A percentile compares a stretch with the other conserved stretches of the same genome.
These are phyloP conservation scores for Farysia itapuensis DNA, from an alignment of 1,284 basidiomycete species.

Conservation along the genomic window DNA sequence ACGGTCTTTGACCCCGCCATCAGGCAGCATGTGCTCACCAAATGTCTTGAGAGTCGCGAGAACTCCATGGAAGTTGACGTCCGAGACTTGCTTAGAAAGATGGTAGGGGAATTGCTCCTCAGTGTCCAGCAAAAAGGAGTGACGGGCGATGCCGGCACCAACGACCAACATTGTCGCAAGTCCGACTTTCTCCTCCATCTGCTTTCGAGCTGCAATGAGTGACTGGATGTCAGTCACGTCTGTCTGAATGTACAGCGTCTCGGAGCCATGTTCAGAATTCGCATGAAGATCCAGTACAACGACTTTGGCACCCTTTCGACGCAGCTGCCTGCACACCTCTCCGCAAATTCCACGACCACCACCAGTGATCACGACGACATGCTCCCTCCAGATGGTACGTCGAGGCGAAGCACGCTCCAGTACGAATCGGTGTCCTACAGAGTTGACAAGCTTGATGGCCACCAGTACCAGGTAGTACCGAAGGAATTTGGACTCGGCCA, in stretches of 20 bases:
- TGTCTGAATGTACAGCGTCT: constrained; percentile 32
- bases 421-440: constrained; percentile 28
- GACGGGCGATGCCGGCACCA: constrained; percentile 36
- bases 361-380: constrained; percentile 44
- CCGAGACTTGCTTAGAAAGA: constrained; percentile 20
- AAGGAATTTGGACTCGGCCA: constrained; percentile 1
- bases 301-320: constrained; percentile 33
- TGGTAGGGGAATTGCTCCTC: constrained; percentile 34
- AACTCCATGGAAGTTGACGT: constrained; percentile 43
- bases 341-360: constrained; percentile 45
- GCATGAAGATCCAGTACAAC: constrained; percentile 39
- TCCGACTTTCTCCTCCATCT: constrained; percentile 34
- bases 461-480: constrained; percentile 18
- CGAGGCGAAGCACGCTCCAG: constrained; percentile 21
- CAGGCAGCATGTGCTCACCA: constrained; percentile 43
- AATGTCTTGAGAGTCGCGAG: constrained; percentile 41
- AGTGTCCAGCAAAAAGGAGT: constrained; percentile 40
- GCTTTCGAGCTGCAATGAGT: constrained; percentile 24
- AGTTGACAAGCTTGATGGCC: constrained; percentile 31
- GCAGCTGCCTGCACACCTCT: constrained; percentile 22
- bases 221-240: constrained; percentile 44
- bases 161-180: constrained; percentile 39
- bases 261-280: constrained; percentile 30
- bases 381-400: constrained; percentile 31
- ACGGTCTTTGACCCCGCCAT: constrained; percentile 26